phyloP scores from a whole-genome alignment of 2,329 filamentous ascomycete genomes.

The Chaetomium olivaceum region DNA sequence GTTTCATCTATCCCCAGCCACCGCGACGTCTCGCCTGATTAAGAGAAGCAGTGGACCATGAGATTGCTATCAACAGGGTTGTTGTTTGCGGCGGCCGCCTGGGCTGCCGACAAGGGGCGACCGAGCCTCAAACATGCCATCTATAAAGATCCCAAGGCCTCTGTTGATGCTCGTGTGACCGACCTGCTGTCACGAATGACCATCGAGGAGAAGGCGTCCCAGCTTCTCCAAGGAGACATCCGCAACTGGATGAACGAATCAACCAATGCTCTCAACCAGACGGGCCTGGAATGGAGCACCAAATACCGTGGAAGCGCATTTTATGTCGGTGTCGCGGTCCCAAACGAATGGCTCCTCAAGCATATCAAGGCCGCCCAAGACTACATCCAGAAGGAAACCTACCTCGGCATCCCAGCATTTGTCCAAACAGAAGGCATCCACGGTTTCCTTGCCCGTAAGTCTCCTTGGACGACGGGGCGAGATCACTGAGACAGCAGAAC shows the following conservation, averaged over 20 bases:
- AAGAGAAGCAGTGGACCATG: slow-evolving; percentile 3
- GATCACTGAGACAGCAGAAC: background rate
- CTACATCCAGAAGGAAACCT: slow-evolving; percentile 66
- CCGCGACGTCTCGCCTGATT: background rate
- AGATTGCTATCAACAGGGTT: slow-evolving; percentile 9
- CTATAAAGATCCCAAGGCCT: slow-evolving; percentile 65
- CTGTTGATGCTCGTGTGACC: slow-evolving; percentile 63
- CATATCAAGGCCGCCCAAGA: slow-evolving; percentile 67
- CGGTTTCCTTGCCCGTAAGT: slow-evolving; percentile 61
- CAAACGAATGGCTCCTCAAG: slow-evolving; percentile 62
- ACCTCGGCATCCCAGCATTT: slow-evolving; percentile 69
- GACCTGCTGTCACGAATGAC: slow-evolving; percentile 74
- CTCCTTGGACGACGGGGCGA: too few relatives aligned
- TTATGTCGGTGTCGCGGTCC: slow-evolving; percentile 63
- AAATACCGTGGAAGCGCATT: slow-evolving; percentile 65
- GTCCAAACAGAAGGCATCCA: slow-evolving; percentile 76
- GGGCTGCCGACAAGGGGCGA: slow-evolving; percentile 16
- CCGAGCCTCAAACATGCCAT: slow-evolving; percentile 35
- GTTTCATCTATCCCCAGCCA: background rate
- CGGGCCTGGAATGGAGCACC: slow-evolving; percentile 68
- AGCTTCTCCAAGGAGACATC: slow-evolving; percentile 69
- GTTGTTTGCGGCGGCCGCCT: slow-evolving; percentile 18
- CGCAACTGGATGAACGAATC: slow-evolving; percentile 73
- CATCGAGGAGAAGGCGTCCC: slow-evolving; percentile 70
- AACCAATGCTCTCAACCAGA: slow-evolving; percentile 65